A percentile compares a stretch with the other conserved stretches of the same genome.
These are phyloP conservation scores for Nakaseomyces delphensis DNA, from an alignment of 1,139 yeast species.

Conservation along the genomic window DNA sequence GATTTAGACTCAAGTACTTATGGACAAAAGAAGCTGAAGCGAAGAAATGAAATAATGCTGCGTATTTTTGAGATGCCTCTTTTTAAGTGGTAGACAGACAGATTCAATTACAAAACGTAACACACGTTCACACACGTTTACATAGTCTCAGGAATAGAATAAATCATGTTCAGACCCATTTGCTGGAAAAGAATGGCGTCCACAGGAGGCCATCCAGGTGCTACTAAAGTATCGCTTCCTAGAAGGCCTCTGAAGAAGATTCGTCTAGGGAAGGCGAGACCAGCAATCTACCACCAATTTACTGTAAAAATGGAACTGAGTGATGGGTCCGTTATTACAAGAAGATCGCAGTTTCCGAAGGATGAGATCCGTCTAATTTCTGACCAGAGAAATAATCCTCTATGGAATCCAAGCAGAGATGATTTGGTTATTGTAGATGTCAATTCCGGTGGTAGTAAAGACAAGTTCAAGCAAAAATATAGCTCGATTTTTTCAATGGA, in stretches of 20 bases:
- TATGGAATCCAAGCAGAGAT: conserved; percentile 83
- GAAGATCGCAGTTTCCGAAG: conserved; percentile 85
- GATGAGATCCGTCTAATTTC: conserved; percentile 76
- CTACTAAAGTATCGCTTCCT: conserved; percentile 27
- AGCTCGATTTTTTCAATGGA: conserved; percentile 41
- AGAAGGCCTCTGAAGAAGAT: conserved; percentile 36
- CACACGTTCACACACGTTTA: too few species aligned
- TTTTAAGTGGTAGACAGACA: too few species aligned
- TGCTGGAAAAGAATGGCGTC: conserved; percentile 22
- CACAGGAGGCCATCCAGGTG: conserved; percentile 24
- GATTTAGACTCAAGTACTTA: too few species aligned
- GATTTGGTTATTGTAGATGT: conserved; percentile 70
- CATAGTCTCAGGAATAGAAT: not conserved
- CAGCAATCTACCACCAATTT: conserved; percentile 85
- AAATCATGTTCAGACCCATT: conserved; percentile 11
- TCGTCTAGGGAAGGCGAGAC: conserved; percentile 68
- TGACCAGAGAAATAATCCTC: conserved; percentile 76
- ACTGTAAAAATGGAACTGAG: conserved; percentile 80
- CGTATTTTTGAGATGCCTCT: too few species aligned
- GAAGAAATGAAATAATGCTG: too few species aligned
- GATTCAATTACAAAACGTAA: too few species aligned
- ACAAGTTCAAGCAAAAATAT: conserved; percentile 74
- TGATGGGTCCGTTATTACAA: conserved; percentile 80
- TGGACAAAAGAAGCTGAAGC: too few species aligned
- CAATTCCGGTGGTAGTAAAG: conserved; percentile 76